Evolutionary conservation across 768 basidiomycete genomes (phyloP).

Genomic region (Panus rudis): DNA sequence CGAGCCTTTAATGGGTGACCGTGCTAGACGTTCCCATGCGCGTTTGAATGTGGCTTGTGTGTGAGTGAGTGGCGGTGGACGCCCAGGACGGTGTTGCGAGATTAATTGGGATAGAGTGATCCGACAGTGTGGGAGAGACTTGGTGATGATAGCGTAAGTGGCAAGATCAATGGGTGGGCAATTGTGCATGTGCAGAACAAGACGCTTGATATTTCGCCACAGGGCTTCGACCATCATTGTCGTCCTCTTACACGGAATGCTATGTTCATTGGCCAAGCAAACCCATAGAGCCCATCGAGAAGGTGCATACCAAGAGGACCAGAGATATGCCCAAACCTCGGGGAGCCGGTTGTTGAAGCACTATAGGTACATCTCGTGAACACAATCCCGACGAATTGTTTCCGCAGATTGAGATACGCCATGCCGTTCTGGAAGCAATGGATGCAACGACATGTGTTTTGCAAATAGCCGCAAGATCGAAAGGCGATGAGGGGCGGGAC

Average conservation of each 20-base stretch:
- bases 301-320: slow-evolving; percentile 24
- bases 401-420: slow-evolving; percentile 8
- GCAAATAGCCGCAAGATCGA: slow-evolving; percentile 21
- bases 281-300: slow-evolving; percentile 22
- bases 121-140: slow-evolving; percentile 4
- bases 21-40: slow-evolving; percentile 4
- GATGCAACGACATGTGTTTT: slow-evolving; percentile 26
- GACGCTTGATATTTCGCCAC: slow-evolving; percentile 8
- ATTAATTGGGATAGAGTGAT: slow-evolving; percentile 1
- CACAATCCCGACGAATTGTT: slow-evolving; percentile 22
- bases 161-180: slow-evolving; percentile 8
- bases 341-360: slow-evolving; percentile 16
- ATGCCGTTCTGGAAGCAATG: slow-evolving; percentile 18
- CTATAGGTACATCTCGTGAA: slow-evolving; percentile 27
- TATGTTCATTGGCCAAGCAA: slow-evolving; percentile 8
- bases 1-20: slow-evolving; percentile 4
- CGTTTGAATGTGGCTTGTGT: slow-evolving; percentile 3
- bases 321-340: slow-evolving; percentile 25
- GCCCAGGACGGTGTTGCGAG: background rate
- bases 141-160: slow-evolving; percentile 6
- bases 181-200: slow-evolving; percentile 7
- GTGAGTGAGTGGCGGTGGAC: background rate
- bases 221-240: slow-evolving; percentile 13
- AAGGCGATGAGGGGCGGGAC: slow-evolving; percentile 23
- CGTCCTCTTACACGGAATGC: slow-evolving; percentile 7